These are phyloP conservation scores for Stagonosporopsis tanaceti DNA, from an alignment of 2,329 filamentous ascomycete genomes.

Conservation along the genomic window DNA sequence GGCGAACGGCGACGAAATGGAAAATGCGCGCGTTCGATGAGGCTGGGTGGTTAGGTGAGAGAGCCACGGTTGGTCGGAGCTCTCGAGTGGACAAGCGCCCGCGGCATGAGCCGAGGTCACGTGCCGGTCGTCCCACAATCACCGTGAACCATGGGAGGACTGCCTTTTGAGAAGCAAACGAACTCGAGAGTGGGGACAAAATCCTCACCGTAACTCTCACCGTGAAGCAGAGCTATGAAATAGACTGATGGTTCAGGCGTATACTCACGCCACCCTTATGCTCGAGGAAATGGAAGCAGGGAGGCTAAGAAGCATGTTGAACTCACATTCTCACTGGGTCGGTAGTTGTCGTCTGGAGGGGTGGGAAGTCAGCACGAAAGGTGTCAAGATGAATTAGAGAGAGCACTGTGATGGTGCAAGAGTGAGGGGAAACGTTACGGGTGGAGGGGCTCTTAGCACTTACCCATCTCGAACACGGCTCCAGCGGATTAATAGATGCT, in stretches of 20 bases:
- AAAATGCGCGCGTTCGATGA: constrained; percentile 37
- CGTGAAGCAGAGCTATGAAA: background rate
- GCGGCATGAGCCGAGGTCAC: constrained; percentile 27
- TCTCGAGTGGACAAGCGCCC: constrained; percentile 16
- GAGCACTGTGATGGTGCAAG: constrained; percentile 36
- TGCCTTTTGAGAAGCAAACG: background rate
- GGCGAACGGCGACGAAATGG: constrained; percentile 20
- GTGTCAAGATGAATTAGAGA: constrained; percentile 25
- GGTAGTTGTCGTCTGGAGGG: constrained; percentile 37
- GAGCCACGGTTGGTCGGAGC: constrained; percentile 28
- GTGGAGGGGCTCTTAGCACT: constrained; percentile 32
- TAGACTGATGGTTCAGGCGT: background rate
- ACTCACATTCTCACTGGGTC: constrained; percentile 37
- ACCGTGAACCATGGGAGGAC: constrained; percentile 12
- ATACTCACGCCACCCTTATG: constrained; percentile 4
- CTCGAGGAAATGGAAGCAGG: constrained; percentile 6
- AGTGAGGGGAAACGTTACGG: constrained; percentile 25
- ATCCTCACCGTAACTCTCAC: background rate
- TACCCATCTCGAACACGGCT: constrained; percentile 39
- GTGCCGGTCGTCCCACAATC: constrained; percentile 24
- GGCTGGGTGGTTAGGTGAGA: constrained; percentile 32
- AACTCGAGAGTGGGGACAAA: background rate
- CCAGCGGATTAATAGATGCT: constrained; percentile 33
- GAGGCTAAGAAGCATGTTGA: constrained; percentile 15
- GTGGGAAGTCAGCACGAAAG: constrained; percentile 29